Percentiles rank a stretch among this genome's conserved stretches.
These are phyloP conservation scores for Phytopythium oedochilum DNA, from an alignment of 352 stramenopile species.

Conservation along the genomic window DNA sequence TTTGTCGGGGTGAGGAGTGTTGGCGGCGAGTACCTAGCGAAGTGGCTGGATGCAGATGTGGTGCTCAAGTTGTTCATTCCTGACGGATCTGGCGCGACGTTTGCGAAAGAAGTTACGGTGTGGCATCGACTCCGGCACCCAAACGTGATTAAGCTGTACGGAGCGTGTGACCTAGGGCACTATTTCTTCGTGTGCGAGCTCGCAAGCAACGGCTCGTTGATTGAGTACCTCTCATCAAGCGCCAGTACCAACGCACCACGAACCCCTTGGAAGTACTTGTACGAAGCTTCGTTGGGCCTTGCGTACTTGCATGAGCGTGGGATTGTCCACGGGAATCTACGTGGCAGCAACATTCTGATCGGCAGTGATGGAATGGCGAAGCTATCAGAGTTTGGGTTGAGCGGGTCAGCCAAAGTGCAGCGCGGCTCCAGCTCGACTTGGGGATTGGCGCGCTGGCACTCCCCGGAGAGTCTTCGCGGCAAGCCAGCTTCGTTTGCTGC, in stretches of 20 bases:
- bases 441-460: neutral
- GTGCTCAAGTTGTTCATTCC: conserved; percentile 9
- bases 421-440: neutral
- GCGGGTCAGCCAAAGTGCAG: neutral
- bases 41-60: conserved; percentile 10
- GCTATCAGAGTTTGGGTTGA: conserved; percentile 5
- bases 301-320: conserved; percentile 7
- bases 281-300: conserved; percentile 7
- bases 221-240: conserved; percentile 1
- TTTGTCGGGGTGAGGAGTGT: neutral
- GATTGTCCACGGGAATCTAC: conserved; percentile 8
- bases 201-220: conserved; percentile 2
- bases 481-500: neutral
- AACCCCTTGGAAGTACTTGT: conserved; percentile 7
- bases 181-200: conserved; percentile 7
- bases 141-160: conserved; percentile 7
- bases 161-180: conserved; percentile 1
- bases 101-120: conserved; percentile 9
- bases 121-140: conserved; percentile 11
- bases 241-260: neutral
- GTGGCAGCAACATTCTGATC: conserved; percentile 8
- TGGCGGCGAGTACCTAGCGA: conserved; percentile 5
- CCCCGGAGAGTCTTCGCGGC: neutral
- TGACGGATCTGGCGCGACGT: neutral
- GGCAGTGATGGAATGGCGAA: neutral